A percentile compares a stretch with the other conserved stretches of the same genome.
These are phyloP conservation scores for Bipolaris victoriae DNA, from an alignment of 2,329 filamentous ascomycete species.

Conservation along the genomic window DNA sequence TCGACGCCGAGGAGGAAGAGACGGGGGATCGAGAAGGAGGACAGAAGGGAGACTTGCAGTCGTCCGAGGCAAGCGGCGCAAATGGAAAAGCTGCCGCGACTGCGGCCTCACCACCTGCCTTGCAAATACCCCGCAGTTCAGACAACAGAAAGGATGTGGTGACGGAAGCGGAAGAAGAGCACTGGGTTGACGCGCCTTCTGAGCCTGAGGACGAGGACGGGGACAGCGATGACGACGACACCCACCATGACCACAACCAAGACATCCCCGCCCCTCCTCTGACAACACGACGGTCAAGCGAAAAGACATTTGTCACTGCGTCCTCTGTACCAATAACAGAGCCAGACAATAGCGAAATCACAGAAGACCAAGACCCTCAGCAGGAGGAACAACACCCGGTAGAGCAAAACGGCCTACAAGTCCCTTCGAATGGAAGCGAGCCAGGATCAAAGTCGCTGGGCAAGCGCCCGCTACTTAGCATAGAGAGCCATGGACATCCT, in stretches of 20 bases:
- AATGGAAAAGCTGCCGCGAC: constrained; percentile 27
- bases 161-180: constrained; percentile 5
- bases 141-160: constrained; percentile 30
- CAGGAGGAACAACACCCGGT: constrained; percentile 23
- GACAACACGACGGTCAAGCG: constrained; percentile 34
- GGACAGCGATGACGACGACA: constrained; percentile 26
- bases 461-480: constrained; percentile 40
- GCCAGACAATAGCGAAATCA: constrained; percentile 8
- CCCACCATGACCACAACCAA: constrained; percentile 7
- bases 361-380: constrained; percentile 9
- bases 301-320: constrained; percentile 43
- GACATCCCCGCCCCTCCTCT: constrained; percentile 14
- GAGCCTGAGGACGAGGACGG: constrained; percentile 43
- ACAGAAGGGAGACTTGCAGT: constrained; percentile 16
- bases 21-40: not conserved
- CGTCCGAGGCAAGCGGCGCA: constrained; percentile 15
- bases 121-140: constrained; percentile 40
- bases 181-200: constrained; percentile 39
- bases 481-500: constrained; percentile 35
- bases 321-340: constrained; percentile 28
- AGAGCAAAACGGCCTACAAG: constrained; percentile 41
- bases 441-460: constrained; percentile 25
- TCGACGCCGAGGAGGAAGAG: constrained; percentile 36
- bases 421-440: constrained; percentile 28
- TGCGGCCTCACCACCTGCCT: constrained; percentile 33